Base-by-base conservation (phyloP, 2,329 filamentous ascomycete genomes). In the Ophiostoma triangulosporum region DNA sequence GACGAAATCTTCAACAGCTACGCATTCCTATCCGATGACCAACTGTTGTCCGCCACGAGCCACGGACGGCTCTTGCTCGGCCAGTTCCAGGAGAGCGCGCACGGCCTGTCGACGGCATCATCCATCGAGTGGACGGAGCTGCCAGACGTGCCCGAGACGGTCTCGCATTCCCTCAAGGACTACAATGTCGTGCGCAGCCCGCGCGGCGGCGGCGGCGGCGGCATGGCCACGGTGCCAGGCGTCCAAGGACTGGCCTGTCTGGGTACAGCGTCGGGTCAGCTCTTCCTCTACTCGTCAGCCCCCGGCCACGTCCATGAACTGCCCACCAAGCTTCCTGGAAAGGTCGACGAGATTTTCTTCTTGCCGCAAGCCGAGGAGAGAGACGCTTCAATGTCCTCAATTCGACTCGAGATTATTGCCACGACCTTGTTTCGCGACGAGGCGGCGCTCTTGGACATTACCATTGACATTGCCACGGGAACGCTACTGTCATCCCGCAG, bases 1-100 rank as follows among this genome's bases (percentile, higher is more conserved):
- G 26, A 52, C 7, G 58, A 59, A n/a, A 17, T 58, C 35, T 61
- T 60, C 36, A 58, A 59, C 53, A 62, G 56, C 50, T 62, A 65
- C 64, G 83, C 84, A 53, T 78, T 90, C 62, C 77, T 89, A 58
- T 88, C 84, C 56, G 85, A 88, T 75, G 83, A 87, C 68, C 77
- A 83, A 55, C 86, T 89, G 64, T 80, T 88, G 57, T 84, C 72
- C 54, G 55, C 55, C 4, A 58, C 59, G 4, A 54, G 52, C 8
- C 38, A 51, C 8, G 59, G 60, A 9, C 40, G 57, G 6, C 48
- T 62, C 6, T 50, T 62, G n/a, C 50, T 57, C 0, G 60, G 60
- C 5, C 17, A 22, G 17, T 32, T 54, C 2, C 43, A n/a, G 6
- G 46, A 48, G n/a, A 17, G 51, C 6, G 49, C 29, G 11, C 45